Conservation (phyloP, 1,284 basidiomycete genomes). For the Pseudozyma sp. region DNA sequence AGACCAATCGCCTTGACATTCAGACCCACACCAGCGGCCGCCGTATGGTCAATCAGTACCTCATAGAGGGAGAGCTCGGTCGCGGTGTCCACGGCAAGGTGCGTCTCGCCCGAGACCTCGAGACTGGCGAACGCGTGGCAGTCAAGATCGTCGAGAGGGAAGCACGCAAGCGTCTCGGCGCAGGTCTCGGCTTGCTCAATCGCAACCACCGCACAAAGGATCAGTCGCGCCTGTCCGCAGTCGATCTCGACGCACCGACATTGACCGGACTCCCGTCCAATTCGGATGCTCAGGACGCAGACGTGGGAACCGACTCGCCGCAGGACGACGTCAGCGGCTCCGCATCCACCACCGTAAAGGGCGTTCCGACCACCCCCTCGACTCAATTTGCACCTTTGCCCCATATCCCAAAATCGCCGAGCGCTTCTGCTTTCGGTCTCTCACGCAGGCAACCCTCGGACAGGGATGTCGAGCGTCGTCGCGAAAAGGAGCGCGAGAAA, state of each 20-base stretch:
- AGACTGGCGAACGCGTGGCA: slow-evolving; percentile 63
- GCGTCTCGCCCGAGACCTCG: slow-evolving; percentile 61
- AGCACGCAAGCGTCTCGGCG: slow-evolving; percentile 59
- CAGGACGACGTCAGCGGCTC: slow-evolving; percentile 26
- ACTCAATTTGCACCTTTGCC: slow-evolving; percentile 38
- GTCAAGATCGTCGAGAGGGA: slow-evolving; percentile 68
- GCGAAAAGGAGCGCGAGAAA: slow-evolving; percentile 55
- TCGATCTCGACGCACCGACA: slow-evolving; percentile 10
- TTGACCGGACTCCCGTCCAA: neutral
- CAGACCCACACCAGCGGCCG: slow-evolving; percentile 63
- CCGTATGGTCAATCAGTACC: slow-evolving; percentile 68
- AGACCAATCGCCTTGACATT: slow-evolving; percentile 61
- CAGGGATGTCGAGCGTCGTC: slow-evolving; percentile 40
- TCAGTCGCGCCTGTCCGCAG: slow-evolving; percentile 3
- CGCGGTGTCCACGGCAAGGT: slow-evolving; percentile 67
- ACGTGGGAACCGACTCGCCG: slow-evolving; percentile 10
- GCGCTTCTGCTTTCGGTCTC: slow-evolving; percentile 16
- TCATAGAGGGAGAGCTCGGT: slow-evolving; percentile 66
- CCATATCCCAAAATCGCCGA: slow-evolving; percentile 29
- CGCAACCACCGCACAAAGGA: slow-evolving; percentile 36
- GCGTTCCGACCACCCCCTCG: slow-evolving; percentile 20
- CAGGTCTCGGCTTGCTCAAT: slow-evolving; percentile 30
- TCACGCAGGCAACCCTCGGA: slow-evolving; percentile 34
- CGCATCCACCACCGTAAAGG: slow-evolving; percentile 28
- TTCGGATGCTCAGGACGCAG: neutral